These are phyloP conservation scores for Pelargonium cotyledonis DNA, from an alignment of 441 rosid genomes.

Conservation along the genomic window DNA sequence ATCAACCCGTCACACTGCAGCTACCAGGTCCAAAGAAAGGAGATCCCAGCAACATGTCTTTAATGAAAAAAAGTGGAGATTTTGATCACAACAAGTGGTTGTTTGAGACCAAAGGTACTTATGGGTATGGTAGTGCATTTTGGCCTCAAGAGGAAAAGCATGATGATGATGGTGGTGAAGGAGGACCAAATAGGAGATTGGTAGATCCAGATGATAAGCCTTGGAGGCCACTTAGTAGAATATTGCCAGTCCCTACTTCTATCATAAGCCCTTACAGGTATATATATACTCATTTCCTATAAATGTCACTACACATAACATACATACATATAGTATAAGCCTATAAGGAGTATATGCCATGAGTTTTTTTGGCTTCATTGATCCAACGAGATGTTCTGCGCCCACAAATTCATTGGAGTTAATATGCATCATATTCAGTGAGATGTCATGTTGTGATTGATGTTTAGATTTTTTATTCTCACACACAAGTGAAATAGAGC, in stretches of 20 bases:
- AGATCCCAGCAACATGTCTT: slow-evolving; percentile 56
- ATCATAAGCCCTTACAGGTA: slow-evolving; percentile 87
- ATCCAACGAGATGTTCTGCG: too few species aligned
- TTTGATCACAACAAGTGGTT: slow-evolving; percentile 80
- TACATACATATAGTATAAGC: background rate
- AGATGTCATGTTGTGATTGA: too few species aligned
- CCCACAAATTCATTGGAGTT: too few species aligned
- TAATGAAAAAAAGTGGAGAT: slow-evolving; percentile 61
- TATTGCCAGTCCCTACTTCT: slow-evolving; percentile 45
- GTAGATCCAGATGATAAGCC: slow-evolving; percentile 57
- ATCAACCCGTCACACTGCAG: slow-evolving; percentile 40
- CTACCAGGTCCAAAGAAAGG: slow-evolving; percentile 45
- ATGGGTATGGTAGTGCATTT: slow-evolving; percentile 81
- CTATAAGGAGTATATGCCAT: too few species aligned
- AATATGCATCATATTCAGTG: too few species aligned
- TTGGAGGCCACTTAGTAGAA: slow-evolving; percentile 59
- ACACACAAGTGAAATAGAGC: too few species aligned
- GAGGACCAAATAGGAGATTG: slow-evolving; percentile 39
- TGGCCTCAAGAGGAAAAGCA: slow-evolving; percentile 78
- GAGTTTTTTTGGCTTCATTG: too few species aligned
- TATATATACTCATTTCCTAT: background rate
- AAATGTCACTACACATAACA: too few species aligned
- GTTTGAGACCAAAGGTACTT: slow-evolving; percentile 88
- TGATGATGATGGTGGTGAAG: slow-evolving; percentile 59
- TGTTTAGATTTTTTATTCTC: too few species aligned